Base-by-base conservation (phyloP, 495 filamentous ascomycete species). In the Oleoguttula mirabilis region DNA sequence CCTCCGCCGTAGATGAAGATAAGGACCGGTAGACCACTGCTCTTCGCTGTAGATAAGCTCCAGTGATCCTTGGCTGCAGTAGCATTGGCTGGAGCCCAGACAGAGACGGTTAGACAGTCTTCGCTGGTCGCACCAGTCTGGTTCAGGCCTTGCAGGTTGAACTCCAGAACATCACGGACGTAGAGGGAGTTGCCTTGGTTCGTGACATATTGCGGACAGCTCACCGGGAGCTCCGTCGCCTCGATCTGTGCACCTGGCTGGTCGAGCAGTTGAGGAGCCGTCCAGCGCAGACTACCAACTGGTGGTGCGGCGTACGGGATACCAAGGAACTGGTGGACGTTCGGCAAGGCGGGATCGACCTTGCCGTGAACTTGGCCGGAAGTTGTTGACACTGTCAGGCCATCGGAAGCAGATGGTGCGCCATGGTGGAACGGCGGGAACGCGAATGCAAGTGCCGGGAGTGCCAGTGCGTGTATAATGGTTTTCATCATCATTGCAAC, bases 51-150 rank as follows among this genome's bases (percentile, higher is more conserved):
- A 22, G n/a, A 4, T 20, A 17, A 15, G 11, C 3, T 5, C 28
- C n/a, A n/a, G n/a, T n/a, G n/a, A 28, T 28, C 25, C 7, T 7
- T 7, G 25, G 7, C n/a, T 7, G 25, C 25, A 7, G 25, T 28
- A 7, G 25, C 25, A n/a, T 28, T 28, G 25, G 8, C 16, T 21
- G 70, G 70, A 1, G 66, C 60, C 68, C 69, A 74, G 19, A 77
- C 55, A n/a, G 66, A 65, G n/a, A 76, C 50, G 25, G 61, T 62
- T 14, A 77, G 58, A 40, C 73, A 75, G 50, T 75, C 67, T 41
- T 79, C 75, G 4, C 35, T 41, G 8, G 21, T 27, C 4, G 30
- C 24, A 10, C 46, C 46, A 10, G 14, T 39, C 10, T 8, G 35
- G 1, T 36, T 39, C 39, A 36, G 28, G 39, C 23, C n/a, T 42